Evolutionary conservation across 2,329 filamentous ascomycete genomes (phyloP).

Genomic region (Calcarisporium arbuscula): DNA sequence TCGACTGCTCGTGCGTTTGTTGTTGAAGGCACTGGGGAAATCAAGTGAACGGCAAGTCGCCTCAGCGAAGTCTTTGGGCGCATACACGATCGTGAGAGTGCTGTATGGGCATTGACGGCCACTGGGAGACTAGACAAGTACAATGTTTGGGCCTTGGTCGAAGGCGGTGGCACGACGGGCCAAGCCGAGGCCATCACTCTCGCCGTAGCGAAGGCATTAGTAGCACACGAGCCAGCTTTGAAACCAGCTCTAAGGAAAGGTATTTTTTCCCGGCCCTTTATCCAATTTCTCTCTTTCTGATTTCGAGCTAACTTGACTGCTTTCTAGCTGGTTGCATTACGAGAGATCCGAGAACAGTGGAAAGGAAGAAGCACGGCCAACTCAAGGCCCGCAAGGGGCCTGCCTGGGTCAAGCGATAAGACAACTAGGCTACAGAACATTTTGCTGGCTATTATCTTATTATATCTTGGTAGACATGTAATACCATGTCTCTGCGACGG

Average conservation of each 20-base stretch:
- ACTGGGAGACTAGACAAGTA: constrained; percentile 89
- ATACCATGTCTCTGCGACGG: too few relatives aligned
- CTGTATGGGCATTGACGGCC: constrained; percentile 80
- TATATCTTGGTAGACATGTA: too few relatives aligned
- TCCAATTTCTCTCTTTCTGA: constrained; percentile 8
- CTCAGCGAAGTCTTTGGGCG: constrained; percentile 76
- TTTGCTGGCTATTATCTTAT: too few relatives aligned
- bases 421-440: too few relatives aligned
- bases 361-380: constrained; percentile 96
- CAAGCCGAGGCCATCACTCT: constrained; percentile 93
- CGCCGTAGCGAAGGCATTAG: constrained; percentile 78
- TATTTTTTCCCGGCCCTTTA: constrained; percentile 40
- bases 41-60: constrained; percentile 87
- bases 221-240: constrained; percentile 86
- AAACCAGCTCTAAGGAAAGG: constrained; percentile 84
- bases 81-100: constrained; percentile 90
- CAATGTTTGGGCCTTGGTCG: constrained; percentile 83
- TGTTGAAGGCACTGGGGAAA: constrained; percentile 87
- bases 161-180: constrained; percentile 85
- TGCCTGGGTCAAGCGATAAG: constrained; percentile 84
- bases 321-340: constrained; percentile 81
- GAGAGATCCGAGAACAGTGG: constrained; percentile 83
- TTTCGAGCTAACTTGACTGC: constrained; percentile 31
- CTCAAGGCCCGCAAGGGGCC: constrained; percentile 98
- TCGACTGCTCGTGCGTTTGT: constrained; percentile 80